Conservation (phyloP, 345 rosid species). For the Mercurialis annua region DNA sequence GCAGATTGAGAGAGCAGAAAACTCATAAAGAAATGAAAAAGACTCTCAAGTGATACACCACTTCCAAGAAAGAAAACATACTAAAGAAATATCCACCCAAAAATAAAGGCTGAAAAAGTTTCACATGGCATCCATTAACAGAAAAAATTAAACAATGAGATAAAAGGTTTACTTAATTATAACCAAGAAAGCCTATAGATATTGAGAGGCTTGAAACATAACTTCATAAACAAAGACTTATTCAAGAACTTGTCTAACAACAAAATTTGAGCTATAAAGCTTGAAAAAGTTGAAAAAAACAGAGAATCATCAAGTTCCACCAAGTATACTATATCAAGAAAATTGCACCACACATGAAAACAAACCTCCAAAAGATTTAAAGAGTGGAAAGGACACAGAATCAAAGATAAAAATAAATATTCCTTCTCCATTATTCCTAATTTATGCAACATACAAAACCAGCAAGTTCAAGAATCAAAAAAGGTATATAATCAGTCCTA, state of each 20-base stretch:
- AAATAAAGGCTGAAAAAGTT: constrained; percentile 1
- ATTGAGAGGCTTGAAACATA: background rate
- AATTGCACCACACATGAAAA: background rate
- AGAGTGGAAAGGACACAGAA: background rate
- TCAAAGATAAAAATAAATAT: background rate
- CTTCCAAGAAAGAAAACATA: background rate
- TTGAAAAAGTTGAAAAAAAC: background rate
- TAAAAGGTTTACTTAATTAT: background rate
- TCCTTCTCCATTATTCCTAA: constrained; percentile 12
- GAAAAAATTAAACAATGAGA: background rate
- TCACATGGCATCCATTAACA: constrained; percentile 5
- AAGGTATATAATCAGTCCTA: background rate
- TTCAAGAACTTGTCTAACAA: constrained; percentile 1
- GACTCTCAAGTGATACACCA: background rate
- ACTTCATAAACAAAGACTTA: background rate
- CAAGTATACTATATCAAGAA: background rate
- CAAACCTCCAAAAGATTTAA: background rate
- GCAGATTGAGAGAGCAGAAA: constrained; percentile 3
- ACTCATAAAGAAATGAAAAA: background rate
- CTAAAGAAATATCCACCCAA: background rate
- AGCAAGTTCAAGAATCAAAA: constrained; percentile 11
- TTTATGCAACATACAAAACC: constrained; percentile 13
- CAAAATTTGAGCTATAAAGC: background rate
- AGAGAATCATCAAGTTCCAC: background rate
- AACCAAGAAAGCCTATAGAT: background rate